A percentile compares a stretch with the other conserved stretches of the same genome.
Evolutionary conservation across 75 land plant species (phyloP).

Genomic region (Pinus albicaulis): DNA sequence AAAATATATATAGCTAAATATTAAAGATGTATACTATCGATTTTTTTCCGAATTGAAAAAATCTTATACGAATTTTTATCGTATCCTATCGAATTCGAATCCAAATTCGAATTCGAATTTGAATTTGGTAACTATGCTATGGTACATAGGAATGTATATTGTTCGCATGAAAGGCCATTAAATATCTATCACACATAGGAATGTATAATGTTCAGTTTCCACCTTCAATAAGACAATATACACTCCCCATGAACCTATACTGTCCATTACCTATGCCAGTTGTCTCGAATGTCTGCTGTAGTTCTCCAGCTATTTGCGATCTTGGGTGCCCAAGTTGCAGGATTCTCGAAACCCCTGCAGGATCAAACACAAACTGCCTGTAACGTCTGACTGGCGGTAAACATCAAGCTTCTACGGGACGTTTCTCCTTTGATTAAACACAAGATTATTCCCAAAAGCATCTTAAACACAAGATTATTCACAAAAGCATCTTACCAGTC

Average conservation of each 20-base stretch:
- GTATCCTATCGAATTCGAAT: no score
- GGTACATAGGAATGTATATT: no score
- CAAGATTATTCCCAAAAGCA: neutral
- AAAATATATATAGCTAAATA: no score
- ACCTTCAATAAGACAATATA: no score
- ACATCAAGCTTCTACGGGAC: neutral
- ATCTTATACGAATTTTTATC: no score
- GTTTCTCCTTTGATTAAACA: neutral
- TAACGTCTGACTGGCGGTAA: neutral
- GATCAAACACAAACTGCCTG: neutral
- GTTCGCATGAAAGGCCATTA: no score
- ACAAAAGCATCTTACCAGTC: conserved; percentile 63
- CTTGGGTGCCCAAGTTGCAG: conserved; percentile 71
- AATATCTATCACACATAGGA: neutral
- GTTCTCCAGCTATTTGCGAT: conserved; percentile 92
- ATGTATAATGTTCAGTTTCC: neutral
- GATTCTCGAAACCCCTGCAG: conserved; percentile 66
- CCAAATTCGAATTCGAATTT: no score
- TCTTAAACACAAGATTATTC: neutral
- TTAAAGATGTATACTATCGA: no score
- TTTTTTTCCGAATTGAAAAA: no score
- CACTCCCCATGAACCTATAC: no score
- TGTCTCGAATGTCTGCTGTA: conserved; percentile 77
- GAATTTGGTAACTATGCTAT: no score
- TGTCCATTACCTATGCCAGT: conserved; percentile 66